Evolutionary conservation across 306 rosid genomes (phyloP).

Genomic region (Crotalaria pallida): DNA sequence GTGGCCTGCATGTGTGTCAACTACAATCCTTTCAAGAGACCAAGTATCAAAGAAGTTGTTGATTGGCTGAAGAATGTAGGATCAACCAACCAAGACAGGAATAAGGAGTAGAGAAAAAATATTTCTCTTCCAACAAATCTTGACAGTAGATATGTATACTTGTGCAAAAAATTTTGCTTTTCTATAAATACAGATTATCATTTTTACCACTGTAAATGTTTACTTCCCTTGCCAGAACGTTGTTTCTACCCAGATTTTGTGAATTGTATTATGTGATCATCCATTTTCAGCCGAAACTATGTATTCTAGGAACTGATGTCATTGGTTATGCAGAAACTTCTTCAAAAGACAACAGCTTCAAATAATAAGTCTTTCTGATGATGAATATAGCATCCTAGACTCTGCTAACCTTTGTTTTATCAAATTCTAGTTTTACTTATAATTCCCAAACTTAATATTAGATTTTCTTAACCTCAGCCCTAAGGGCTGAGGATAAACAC

Average conservation of each 20-base stretch:
- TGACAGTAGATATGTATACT: constrained; percentile 46
- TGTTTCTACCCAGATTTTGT: constrained; percentile 32
- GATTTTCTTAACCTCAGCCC: too few species aligned
- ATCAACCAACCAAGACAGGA: constrained; percentile 38
- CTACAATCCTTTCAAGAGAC: constrained; percentile 79
- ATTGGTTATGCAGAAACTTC: constrained; percentile 15
- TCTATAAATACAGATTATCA: constrained; percentile 41
- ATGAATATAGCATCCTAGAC: constrained; percentile 5
- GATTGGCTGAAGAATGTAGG: constrained; percentile 73
- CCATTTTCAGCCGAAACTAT: constrained; percentile 23
- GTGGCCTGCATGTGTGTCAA: constrained; percentile 86
- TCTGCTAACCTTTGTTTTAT: not conserved
- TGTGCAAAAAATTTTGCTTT: constrained; percentile 45
- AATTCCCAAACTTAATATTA: constrained; percentile 6
- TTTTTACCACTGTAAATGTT: constrained; percentile 42
- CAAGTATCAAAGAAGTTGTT: constrained; percentile 77
- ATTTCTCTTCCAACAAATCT: constrained; percentile 21
- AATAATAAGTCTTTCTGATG: not conserved
- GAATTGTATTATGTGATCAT: constrained; percentile 22
- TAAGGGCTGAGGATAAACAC: too few species aligned
- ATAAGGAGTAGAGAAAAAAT: constrained; percentile 40
- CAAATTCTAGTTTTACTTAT: constrained; percentile 13
- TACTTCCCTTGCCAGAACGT: constrained; percentile 19
- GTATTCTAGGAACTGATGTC: constrained; percentile 6
- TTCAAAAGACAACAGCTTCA: not conserved